Evolutionary conservation across 306 rosid species (phyloP).

Genomic region (Medicago lupulina): DNA sequence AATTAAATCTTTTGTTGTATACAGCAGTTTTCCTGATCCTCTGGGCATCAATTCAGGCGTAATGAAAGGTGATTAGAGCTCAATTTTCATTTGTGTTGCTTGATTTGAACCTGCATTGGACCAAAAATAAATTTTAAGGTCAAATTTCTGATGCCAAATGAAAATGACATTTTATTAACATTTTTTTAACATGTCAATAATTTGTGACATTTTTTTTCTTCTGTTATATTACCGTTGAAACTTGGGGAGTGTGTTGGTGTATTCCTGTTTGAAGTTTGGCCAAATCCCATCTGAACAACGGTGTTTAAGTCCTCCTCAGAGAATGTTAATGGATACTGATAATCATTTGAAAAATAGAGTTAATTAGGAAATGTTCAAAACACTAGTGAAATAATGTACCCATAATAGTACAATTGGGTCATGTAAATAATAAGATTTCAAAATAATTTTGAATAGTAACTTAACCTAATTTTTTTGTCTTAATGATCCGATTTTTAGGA

Average conservation of each 20-base stretch:
- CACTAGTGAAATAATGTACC: slow-evolving; percentile 1
- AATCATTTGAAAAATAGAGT: background rate
- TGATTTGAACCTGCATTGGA: slow-evolving; percentile 72
- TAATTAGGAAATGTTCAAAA: slow-evolving; percentile 28
- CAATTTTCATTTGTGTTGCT: slow-evolving; percentile 72
- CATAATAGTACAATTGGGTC: background rate
- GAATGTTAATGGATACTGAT: slow-evolving; percentile 66
- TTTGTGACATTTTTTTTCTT: slow-evolving; percentile 9
- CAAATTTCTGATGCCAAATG: slow-evolving; percentile 42
- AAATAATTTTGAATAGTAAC: too few species aligned
- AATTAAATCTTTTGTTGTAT: slow-evolving; percentile 63
- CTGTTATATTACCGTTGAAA: slow-evolving; percentile 68
- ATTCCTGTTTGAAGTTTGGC: slow-evolving; percentile 63
- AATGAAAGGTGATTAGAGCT: slow-evolving; percentile 67
- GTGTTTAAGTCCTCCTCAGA: slow-evolving; percentile 83
- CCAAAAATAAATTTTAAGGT: slow-evolving; percentile 17
- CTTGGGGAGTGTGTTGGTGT: slow-evolving; percentile 57
- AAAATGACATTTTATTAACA: slow-evolving; percentile 44
- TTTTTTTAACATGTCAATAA: slow-evolving; percentile 20
- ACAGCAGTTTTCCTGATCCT: slow-evolving; percentile 57
- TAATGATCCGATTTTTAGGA: too few species aligned
- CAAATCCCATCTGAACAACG: slow-evolving; percentile 90
- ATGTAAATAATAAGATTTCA: background rate
- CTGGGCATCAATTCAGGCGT: slow-evolving; percentile 52
- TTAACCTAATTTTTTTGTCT: too few species aligned